A percentile compares a stretch with the other conserved stretches of the same genome.
Conservation (phyloP, 1,284 basidiomycete species). For the Papiliotrema terrestris region DNA sequence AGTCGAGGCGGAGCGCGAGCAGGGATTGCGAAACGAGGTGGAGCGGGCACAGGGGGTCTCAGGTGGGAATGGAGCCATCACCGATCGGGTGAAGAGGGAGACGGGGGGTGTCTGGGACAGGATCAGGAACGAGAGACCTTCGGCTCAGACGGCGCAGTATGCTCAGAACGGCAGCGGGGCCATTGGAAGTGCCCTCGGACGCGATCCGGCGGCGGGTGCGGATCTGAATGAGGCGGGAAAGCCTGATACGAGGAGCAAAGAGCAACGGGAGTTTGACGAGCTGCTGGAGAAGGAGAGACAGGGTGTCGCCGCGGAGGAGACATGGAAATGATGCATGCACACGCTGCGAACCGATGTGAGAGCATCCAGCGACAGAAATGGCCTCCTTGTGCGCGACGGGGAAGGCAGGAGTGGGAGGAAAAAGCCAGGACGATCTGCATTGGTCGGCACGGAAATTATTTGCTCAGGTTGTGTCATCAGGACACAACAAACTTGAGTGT, state of each 20-base stretch:
- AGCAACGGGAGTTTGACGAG: conserved; percentile 35
- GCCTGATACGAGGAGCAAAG: conserved; percentile 14
- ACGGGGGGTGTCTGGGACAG: not conserved
- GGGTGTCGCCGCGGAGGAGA: conserved; percentile 18
- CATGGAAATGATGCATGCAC: conserved; percentile 1
- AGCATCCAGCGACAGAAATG: too few relatives aligned
- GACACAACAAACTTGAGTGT: too few relatives aligned
- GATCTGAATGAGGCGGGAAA: not conserved
- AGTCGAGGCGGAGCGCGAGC: conserved; percentile 10
- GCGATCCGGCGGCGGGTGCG: not conserved
- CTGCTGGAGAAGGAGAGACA: conserved; percentile 33
- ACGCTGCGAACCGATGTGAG: too few relatives aligned
- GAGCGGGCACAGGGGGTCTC: not conserved
- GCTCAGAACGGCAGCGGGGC: not conserved
- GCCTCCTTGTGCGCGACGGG: too few relatives aligned
- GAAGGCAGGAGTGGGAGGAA: too few relatives aligned
- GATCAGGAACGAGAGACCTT: not conserved
- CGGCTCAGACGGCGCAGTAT: not conserved
- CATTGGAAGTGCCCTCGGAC: not conserved
- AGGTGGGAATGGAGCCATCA: not conserved
- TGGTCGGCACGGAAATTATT: too few relatives aligned
- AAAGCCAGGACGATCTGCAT: too few relatives aligned
- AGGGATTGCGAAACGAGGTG: not conserved
- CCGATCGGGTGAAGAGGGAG: not conserved
- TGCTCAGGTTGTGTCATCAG: too few relatives aligned